Base-by-base conservation (phyloP, 345 rosid genomes). In the Stellera chamaejasme region DNA sequence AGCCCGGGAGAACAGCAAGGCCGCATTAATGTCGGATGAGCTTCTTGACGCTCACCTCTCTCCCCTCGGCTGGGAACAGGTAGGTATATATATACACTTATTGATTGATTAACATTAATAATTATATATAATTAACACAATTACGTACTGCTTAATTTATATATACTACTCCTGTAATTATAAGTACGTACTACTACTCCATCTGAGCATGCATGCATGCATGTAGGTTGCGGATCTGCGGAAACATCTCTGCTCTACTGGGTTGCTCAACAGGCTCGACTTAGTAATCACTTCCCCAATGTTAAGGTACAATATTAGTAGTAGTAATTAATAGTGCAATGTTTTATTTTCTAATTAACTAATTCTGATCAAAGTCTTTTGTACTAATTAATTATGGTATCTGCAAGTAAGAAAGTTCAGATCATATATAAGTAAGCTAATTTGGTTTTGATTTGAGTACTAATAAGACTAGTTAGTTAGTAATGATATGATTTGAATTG, bases 31-130 rank as follows among this genome's bases (percentile, higher is more conserved):
- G 46, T 88, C 95, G 10, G 77, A 73, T 13, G 73, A 75, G 9
- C 69, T 72, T 32, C 74, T 82, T 56, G 98, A 91, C 65, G 95
- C 95, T 10, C 73, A 73, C 45, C 87, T 91, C 28, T 83, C 96
- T 45, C 78, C 82, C 52, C 82, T 85, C 0, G 98, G 98, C 42
- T 80, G 90, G 92, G 75, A 83, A 54, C 98, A 90, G 82, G 97
- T 84, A 42, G 19, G 8, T 32, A 32, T n/a, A n/a, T n/a, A n/a
- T n/a, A n/a, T n/a, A n/a, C n/a, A n/a, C n/a, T n/a, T n/a, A n/a
- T n/a, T n/a, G n/a, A n/a, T n/a, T n/a, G n/a, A n/a, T n/a, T n/a
- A n/a, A n/a, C n/a, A n/a, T n/a, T n/a, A n/a, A n/a, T n/a, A n/a
- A n/a, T n/a, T n/a, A n/a, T n/a, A n/a, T n/a, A n/a, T n/a, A n/a